A percentile compares a stretch with the other conserved stretches of the same genome.
Conservation (phyloP, 2,329 filamentous ascomycete species). For the Penicillium sp. region DNA sequence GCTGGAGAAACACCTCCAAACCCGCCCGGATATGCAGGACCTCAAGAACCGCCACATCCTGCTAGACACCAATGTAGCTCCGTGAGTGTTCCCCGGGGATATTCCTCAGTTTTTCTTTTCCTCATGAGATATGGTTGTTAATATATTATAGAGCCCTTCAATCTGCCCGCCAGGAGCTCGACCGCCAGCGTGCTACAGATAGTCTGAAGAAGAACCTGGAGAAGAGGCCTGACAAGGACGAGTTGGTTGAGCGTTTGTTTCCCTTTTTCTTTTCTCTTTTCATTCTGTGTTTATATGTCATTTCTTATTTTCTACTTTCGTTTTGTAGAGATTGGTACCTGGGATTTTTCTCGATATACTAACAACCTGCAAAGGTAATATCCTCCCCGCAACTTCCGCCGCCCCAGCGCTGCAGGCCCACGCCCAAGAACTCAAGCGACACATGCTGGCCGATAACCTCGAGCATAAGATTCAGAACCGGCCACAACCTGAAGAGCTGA, state of each 20-base stretch:
- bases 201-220: slow-evolving; percentile 57
- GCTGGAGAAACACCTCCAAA: slow-evolving; percentile 62
- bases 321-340: not conserved
- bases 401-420: slow-evolving; percentile 71
- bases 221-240: slow-evolving; percentile 58
- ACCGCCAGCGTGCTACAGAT: slow-evolving; percentile 55
- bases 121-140: not conserved
- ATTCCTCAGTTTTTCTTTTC: not conserved
- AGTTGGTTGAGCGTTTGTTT: slow-evolving; percentile 66
- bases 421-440: slow-evolving; percentile 74
- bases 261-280: not conserved
- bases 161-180: slow-evolving; percentile 53
- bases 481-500: slow-evolving; percentile 64
- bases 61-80: slow-evolving; percentile 58
- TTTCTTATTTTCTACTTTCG: not conserved
- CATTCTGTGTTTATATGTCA: not conserved
- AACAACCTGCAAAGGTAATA: slow-evolving; percentile 56
- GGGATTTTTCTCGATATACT: slow-evolving; percentile 1
- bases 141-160: slow-evolving; percentile 50
- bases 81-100: slow-evolving; percentile 40
- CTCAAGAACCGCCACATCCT: slow-evolving; percentile 62
- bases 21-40: slow-evolving; percentile 58
- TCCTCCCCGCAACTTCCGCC: slow-evolving; percentile 68
- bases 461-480: slow-evolving; percentile 78
- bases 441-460: slow-evolving; percentile 77